Base-by-base conservation (phyloP, 177 flowering plant species). In the Vitis hybrid region DNA sequence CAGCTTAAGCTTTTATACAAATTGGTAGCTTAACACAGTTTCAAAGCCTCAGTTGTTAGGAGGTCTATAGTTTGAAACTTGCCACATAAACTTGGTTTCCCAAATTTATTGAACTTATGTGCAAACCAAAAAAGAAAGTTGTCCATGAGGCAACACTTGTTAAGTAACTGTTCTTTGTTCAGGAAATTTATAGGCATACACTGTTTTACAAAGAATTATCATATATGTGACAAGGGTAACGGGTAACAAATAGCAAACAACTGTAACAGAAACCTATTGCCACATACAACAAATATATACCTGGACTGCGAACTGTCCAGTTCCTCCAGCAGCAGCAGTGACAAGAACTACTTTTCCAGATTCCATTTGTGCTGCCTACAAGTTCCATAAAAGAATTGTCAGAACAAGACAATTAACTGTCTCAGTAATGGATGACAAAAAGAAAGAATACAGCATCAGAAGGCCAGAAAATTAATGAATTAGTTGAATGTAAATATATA, bases 241-340 rank as follows among this genome's bases (percentile, higher is more conserved):
- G 0, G 21, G 46, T 24, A 21, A 21, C 1, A 24, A 32, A 14
- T n/a, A 8, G 9, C 50, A 15, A 52, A 14, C 8, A 50, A 24
- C 3, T 12, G 40, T 49, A 46, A 72, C 7, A 24, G 51, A 50
- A 15, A 40, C 62, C 24, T 48, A 5, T 12, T 18, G 7, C n/a
- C n/a, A 51, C 11, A 35, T 3, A 51, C 56, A 62, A 68, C 27
- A 24, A 24, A 24, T 24, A 35, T 71, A 58, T 55, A 92, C 99
- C 98, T 95, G 99, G 71, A 95, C 98, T 52, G 99, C 99, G 78
- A 95, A 93, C 68, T 93, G 99, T 54, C 99, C 99, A n/a, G 99
- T 95, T 55, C 98, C 99, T 63, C 99, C 99, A 46, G 99, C 98
- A 61, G 99, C 99, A 57, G 99, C 99, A 75, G 99, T 95, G 67